phyloP scores from a whole-genome alignment of 495 filamentous ascomycete species.

The Cryomyces minteri region DNA sequence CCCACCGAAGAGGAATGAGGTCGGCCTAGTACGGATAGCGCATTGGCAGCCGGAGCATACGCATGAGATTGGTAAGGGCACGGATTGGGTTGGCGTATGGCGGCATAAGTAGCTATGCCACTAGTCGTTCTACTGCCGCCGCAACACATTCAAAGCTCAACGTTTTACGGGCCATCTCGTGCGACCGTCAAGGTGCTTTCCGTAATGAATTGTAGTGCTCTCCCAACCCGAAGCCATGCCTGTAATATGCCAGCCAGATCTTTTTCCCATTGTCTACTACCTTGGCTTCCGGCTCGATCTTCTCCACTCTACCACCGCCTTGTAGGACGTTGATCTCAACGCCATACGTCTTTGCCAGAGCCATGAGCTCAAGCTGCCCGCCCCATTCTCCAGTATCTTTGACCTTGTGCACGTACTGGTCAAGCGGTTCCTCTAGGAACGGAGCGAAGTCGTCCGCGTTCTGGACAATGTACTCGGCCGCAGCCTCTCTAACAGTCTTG shows the following conservation, averaged over 20 bases:
- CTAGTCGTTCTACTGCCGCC: background rate
- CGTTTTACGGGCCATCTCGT: too few relatives aligned
- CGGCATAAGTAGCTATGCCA: slow-evolving; percentile 10
- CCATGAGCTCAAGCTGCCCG: slow-evolving; percentile 74
- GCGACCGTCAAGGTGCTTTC: slow-evolving; percentile 20
- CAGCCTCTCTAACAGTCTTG: slow-evolving; percentile 30
- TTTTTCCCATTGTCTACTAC: slow-evolving; percentile 25
- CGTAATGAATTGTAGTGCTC: slow-evolving; percentile 93
- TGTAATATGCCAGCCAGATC: slow-evolving; percentile 90
- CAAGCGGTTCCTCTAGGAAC: slow-evolving; percentile 72
- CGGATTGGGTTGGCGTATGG: slow-evolving; percentile 39
- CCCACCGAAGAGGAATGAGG: slow-evolving; percentile 20
- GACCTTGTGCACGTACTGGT: slow-evolving; percentile 56
- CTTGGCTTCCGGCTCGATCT: slow-evolving; percentile 36
- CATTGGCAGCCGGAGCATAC: slow-evolving; percentile 52
- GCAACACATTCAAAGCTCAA: background rate
- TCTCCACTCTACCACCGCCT: slow-evolving; percentile 57
- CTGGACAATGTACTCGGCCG: slow-evolving; percentile 39
- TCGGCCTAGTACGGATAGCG: slow-evolving; percentile 37
- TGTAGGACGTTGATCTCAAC: slow-evolving; percentile 78
- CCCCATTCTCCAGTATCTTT: slow-evolving; percentile 91
- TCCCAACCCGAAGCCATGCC: slow-evolving; percentile 77
- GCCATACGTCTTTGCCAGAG: slow-evolving; percentile 65
- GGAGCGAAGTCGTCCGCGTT: slow-evolving; percentile 42
- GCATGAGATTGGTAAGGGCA: slow-evolving; percentile 43